Evolutionary conservation across 352 stramenopile species (phyloP).

Genomic region (Pythium brassicae): DNA sequence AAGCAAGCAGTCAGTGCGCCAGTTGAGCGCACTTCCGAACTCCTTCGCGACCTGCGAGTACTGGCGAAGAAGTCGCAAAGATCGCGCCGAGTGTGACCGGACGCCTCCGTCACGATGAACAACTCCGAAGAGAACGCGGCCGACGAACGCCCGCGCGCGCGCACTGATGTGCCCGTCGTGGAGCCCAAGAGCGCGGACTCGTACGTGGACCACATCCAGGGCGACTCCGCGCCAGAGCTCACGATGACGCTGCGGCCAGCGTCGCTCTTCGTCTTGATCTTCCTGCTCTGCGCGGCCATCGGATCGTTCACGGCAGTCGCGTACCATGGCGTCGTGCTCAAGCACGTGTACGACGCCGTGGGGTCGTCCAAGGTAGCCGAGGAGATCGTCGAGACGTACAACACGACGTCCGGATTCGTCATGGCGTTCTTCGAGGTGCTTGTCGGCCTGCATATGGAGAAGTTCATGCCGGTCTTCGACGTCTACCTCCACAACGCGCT

Average conservation of each 20-base stretch:
- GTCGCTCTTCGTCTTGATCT: slow-evolving; percentile 4
- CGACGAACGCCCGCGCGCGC: not conserved
- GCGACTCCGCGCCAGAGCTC: not conserved
- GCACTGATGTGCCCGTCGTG: not conserved
- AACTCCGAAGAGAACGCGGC: not conserved
- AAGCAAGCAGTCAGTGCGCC: no score
- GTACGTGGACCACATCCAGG: slow-evolving; percentile 4
- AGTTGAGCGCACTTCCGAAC: no score
- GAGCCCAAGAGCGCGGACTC: not conserved
- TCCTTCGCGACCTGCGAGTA: no score
- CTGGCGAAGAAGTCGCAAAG: no score
- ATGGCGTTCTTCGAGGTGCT: slow-evolving; percentile 36
- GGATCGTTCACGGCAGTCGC: slow-evolving; percentile 3
- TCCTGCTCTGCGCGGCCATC: not conserved
- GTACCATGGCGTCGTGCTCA: slow-evolving; percentile 4
- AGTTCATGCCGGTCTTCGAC: slow-evolving; percentile 30
- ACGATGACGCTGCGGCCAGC: not conserved
- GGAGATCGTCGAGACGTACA: slow-evolving; percentile 10
- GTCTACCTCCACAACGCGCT: slow-evolving; percentile 50
- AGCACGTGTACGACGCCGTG: slow-evolving; percentile 9
- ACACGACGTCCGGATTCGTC: slow-evolving; percentile 8
- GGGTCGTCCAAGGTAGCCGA: slow-evolving; percentile 4
- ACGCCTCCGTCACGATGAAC: not conserved
- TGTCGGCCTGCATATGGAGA: slow-evolving; percentile 27
- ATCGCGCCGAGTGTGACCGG: no score